Base-by-base conservation (phyloP, 495 filamentous ascomycete genomes). In the Platismatia glauca region DNA sequence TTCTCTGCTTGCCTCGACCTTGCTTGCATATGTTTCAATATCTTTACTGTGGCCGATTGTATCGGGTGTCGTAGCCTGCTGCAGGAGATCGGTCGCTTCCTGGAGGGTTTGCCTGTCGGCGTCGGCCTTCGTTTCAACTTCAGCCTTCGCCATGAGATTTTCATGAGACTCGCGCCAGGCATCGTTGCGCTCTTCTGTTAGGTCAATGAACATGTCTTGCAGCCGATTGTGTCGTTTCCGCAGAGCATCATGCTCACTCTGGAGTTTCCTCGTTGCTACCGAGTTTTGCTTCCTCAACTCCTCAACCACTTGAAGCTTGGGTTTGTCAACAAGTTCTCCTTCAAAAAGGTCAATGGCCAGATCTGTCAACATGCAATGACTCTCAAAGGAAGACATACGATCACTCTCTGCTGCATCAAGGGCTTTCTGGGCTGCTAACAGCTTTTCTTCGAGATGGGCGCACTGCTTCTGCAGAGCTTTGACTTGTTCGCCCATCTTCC, bases 291-390 rank as follows among this genome's bases (percentile, higher is more conserved):
- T 74, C 63, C 79, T 81, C 57, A 82, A 67, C 62, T 77, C 76
- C 38, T 73, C 73, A 35, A 82, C 68, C 15, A 79, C 70, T 48
- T 82, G 77, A 27, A 77, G 64, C 58, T 81, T 79, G 55, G 83
- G 81, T 46, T 77, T 74, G 60, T 74, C 73, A 60, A 79, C 72
- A 33, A 83, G 67, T 57, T 66, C 70, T 53, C 78, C 80, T 81
- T 62, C 60, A 31, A 60, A 41, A 59, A 55, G 37, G 57, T 80
- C 60, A 78, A 72, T 44, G 44, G 57, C 34, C 50, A 62, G 55
- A 58, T 60, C 43, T 56, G 60, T 48, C 16, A 60, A 31, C 27
- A 61, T 38, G 37, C 37, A 43, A 27, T 58, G 55, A 37, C 53
- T 29, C 9, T 62, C 38, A 35, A 63, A 58, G 44, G 58, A 44